Evolutionary conservation across 768 basidiomycete genomes (phyloP).

Genomic region (Mycena pura): DNA sequence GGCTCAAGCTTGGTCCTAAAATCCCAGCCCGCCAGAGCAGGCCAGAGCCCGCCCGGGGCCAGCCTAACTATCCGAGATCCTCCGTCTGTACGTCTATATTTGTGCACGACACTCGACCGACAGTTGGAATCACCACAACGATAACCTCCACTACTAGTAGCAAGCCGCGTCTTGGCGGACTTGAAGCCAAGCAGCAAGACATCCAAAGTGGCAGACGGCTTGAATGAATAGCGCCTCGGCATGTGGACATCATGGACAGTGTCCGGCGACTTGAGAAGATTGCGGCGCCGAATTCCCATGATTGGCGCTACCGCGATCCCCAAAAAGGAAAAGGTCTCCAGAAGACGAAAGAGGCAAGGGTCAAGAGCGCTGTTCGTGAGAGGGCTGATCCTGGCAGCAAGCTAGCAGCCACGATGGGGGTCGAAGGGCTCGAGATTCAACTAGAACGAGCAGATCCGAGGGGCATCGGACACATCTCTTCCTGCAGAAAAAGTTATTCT

Average conservation of each 20-base stretch:
- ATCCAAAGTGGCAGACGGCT: no score
- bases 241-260: neutral
- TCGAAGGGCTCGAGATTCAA: neutral
- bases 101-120: no score
- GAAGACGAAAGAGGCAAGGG: neutral
- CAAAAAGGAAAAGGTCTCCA: neutral
- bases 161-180: no score
- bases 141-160: no score
- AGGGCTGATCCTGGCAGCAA: neutral
- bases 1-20: no score
- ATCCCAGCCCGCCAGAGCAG: no score
- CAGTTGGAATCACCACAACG: no score
- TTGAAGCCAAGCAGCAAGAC: no score
- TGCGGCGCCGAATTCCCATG: neutral
- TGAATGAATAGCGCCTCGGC: conserved; percentile 8
- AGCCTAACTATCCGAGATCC: no score
- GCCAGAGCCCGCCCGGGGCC: no score
- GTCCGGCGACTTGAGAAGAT: neutral
- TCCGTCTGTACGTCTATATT: no score
- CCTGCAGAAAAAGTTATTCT: neutral
- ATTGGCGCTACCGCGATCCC: neutral
- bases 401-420: neutral
- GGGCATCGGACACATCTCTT: no score
- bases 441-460: neutral
- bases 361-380: conserved; percentile 3